Conservation (phyloP, 805 yeast species). For the Starmerella stigmatis region DNA sequence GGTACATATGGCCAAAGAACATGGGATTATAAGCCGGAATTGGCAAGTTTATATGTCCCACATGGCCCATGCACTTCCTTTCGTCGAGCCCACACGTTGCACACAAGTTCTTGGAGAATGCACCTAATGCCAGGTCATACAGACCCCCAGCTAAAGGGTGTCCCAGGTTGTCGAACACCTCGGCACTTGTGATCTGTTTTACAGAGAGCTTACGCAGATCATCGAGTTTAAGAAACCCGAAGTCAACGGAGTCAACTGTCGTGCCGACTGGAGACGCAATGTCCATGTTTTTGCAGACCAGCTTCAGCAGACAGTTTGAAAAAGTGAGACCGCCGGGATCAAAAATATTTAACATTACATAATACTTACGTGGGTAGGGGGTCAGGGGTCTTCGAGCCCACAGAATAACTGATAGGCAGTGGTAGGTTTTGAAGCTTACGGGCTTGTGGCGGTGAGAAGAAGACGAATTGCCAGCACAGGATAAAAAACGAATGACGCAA, state of each 20-base stretch:
- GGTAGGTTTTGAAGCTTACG: no score
- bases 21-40: slow-evolving; percentile 91
- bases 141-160: slow-evolving; percentile 92
- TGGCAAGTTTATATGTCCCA: slow-evolving; percentile 95
- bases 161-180: slow-evolving; percentile 90
- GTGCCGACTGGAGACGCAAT: slow-evolving; percentile 95
- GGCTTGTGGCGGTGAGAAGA: no score
- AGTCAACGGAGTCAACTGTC: slow-evolving; percentile 84
- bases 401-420: no score
- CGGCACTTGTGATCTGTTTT: slow-evolving; percentile 89
- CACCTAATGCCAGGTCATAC: slow-evolving; percentile 92
- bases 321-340: slow-evolving; percentile 1
- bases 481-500: no score
- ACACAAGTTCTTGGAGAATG: slow-evolving; percentile 79
- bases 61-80: slow-evolving; percentile 92
- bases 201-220: slow-evolving; percentile 84
- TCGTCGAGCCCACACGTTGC: slow-evolving; percentile 94
- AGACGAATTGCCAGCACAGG: no score
- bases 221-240: slow-evolving; percentile 67
- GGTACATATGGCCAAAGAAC: slow-evolving; percentile 83
- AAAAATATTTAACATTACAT: not conserved
- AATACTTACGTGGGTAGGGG: not conserved
- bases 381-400: not conserved
- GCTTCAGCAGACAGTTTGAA: not conserved
- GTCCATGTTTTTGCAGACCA: slow-evolving; percentile 52